phyloP scores from a whole-genome alignment of 2,329 filamentous ascomycete species.

The Penicillium sp. region DNA sequence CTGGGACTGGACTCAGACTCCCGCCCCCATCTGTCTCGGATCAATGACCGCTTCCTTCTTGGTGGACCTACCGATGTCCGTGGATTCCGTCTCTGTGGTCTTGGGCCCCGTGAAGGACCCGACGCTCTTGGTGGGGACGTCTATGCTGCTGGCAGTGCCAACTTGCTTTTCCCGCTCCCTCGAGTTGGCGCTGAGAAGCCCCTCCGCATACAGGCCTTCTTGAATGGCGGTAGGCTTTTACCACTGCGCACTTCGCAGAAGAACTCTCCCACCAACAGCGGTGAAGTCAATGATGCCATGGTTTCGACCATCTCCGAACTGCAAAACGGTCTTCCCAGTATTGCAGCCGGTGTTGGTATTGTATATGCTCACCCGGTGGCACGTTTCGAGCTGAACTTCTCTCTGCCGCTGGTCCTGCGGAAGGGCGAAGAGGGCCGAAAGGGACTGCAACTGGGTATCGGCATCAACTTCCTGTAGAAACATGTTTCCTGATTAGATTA shows the following conservation, averaged over 20 bases:
- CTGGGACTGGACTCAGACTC: slow-evolving; percentile 57
- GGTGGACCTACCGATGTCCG: slow-evolving; percentile 92
- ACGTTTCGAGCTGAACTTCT: slow-evolving; percentile 93
- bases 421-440: slow-evolving; percentile 84
- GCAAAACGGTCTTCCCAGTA: slow-evolving; percentile 69
- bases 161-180: slow-evolving; percentile 78
- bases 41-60: slow-evolving; percentile 93
- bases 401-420: slow-evolving; percentile 73
- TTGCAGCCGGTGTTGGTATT: slow-evolving; percentile 79
- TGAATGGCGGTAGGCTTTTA: slow-evolving; percentile 82
- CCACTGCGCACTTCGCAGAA: slow-evolving; percentile 59
- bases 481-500: slow-evolving; percentile 17
- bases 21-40: slow-evolving; percentile 62
- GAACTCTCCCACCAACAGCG: slow-evolving; percentile 45
- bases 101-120: slow-evolving; percentile 78
- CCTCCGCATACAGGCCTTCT: slow-evolving; percentile 80
- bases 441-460: slow-evolving; percentile 90
- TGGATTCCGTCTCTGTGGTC: slow-evolving; percentile 81
- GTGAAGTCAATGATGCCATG: slow-evolving; percentile 44
- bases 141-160: slow-evolving; percentile 83
- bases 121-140: slow-evolving; percentile 89
- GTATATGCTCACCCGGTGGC: slow-evolving; percentile 94
- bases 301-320: slow-evolving; percentile 63
- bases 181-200: slow-evolving; percentile 75
- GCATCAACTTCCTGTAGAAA: slow-evolving; percentile 82